These are phyloP conservation scores for Aureobasidium pullulans DNA, from an alignment of 2,329 filamentous ascomycete genomes.

Conservation along the genomic window DNA sequence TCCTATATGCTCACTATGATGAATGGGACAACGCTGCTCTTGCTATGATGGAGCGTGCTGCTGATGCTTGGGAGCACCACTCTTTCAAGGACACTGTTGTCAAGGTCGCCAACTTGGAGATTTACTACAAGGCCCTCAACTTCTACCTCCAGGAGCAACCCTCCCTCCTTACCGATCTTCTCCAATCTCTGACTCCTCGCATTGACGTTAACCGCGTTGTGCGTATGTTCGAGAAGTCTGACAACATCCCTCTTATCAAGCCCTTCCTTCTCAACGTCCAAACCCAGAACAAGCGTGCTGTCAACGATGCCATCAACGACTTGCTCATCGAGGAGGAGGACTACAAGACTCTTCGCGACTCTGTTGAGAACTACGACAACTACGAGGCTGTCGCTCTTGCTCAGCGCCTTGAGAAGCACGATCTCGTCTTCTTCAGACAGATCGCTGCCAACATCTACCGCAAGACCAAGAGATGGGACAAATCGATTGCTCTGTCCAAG, in stretches of 20 bases:
- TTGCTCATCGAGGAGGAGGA: slow-evolving; percentile 97
- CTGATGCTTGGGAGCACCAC: slow-evolving; percentile 98
- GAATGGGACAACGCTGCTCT: slow-evolving; percentile 96
- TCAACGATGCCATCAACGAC: slow-evolving; percentile 98
- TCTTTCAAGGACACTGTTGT: slow-evolving; percentile 98
- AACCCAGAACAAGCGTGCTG: slow-evolving; percentile 92
- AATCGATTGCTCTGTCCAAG: slow-evolving; percentile 94
- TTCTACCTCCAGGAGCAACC: slow-evolving; percentile 98
- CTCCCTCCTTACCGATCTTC: slow-evolving; percentile 86
- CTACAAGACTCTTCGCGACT: slow-evolving; percentile 96
- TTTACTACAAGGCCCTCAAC: slow-evolving; percentile 95
- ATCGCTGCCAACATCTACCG: slow-evolving; percentile 98
- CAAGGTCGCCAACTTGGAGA: slow-evolving; percentile 97
- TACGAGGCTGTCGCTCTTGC: slow-evolving; percentile 94
- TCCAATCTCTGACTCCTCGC: slow-evolving; percentile 83
- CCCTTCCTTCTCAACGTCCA: slow-evolving; percentile 97
- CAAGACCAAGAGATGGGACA: slow-evolving; percentile 99
- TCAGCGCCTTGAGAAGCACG: slow-evolving; percentile 89
- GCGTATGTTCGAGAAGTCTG: slow-evolving; percentile 96
- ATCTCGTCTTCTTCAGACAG: slow-evolving; percentile 97
- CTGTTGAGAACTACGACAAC: slow-evolving; percentile 98
- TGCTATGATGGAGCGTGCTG: slow-evolving; percentile 94
- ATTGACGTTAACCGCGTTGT: slow-evolving; percentile 99
- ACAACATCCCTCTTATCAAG: slow-evolving; percentile 97
- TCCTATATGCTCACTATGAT: slow-evolving; percentile 97